Conservation (phyloP, 2,329 filamentous ascomycete genomes). For the Aureobasidium sp. region DNA sequence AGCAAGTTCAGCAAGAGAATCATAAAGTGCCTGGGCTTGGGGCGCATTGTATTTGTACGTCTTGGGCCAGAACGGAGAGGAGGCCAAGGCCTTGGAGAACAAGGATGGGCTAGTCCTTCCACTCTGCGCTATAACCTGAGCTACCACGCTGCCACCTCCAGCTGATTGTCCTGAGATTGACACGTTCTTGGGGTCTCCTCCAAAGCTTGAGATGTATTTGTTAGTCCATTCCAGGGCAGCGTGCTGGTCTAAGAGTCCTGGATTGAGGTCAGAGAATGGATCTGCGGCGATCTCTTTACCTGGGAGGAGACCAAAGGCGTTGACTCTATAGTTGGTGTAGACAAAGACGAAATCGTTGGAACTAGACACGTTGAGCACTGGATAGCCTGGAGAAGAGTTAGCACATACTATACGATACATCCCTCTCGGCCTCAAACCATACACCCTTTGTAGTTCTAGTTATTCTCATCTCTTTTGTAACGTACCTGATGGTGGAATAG, state of each 20-base stretch:
- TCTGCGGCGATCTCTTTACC: slow-evolving; percentile 42
- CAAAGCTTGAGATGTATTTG: slow-evolving; percentile 41
- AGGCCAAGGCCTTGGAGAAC: slow-evolving; percentile 46
- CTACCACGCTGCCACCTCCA: slow-evolving; percentile 48
- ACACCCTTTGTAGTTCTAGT: too few species aligned
- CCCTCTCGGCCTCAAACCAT: background rate
- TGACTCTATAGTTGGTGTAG: slow-evolving; percentile 50
- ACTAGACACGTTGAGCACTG: slow-evolving; percentile 49
- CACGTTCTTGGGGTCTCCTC: slow-evolving; percentile 41
- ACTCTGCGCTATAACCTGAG: slow-evolving; percentile 46
- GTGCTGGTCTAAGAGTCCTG: slow-evolving; percentile 41
- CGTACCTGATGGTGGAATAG: slow-evolving; percentile 41
- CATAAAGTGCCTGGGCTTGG: slow-evolving; percentile 47
- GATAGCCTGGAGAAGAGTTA: slow-evolving; percentile 39
- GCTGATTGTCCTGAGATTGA: slow-evolving; percentile 43
- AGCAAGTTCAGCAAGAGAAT: slow-evolving; percentile 39
- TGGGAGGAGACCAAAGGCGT: slow-evolving; percentile 51
- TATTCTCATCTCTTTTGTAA: background rate
- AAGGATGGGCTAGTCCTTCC: slow-evolving; percentile 37
- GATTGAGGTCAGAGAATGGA: slow-evolving; percentile 42
- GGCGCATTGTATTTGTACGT: slow-evolving; percentile 47
- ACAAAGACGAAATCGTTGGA: slow-evolving; percentile 47
- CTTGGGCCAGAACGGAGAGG: slow-evolving; percentile 54
- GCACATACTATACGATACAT: background rate
- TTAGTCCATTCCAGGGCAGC: slow-evolving; percentile 47